Evolutionary conservation across 805 yeast species (phyloP), one percentile per base, ranked within the genome.

Genomic region (Citeromyces matritensis): DNA sequence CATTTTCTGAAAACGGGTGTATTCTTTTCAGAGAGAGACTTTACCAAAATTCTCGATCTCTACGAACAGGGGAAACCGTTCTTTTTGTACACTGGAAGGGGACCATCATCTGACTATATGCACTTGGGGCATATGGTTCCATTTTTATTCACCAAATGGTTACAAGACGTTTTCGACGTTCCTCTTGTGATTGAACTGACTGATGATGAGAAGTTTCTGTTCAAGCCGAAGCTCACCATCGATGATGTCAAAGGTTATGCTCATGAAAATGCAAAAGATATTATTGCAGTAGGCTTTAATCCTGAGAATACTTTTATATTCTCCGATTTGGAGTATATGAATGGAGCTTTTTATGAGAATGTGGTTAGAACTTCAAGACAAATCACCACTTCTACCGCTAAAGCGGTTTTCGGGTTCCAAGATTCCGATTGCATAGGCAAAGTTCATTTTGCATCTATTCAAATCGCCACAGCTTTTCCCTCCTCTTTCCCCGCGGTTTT

Each of bases 61-160:
- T 84, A 91, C 53, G 97, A 91, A 58, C 82, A 80, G 48, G 95
- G 95, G 13, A 84, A 91, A 57, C 94, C 86, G 21, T 91, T 91
- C 56, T 91, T 88, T 60, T 60, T 91, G 39, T 91, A 91, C 53
- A 91, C 98, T 10, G 98, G 98, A 26, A 72, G 98, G 53, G 98
- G 98, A 4, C 97, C 98, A 24, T 81, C 94, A 2, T 73, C 86
- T 27, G 95, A 79, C 44, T 78, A 91, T 13, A 78, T 91, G 82
- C 98, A 91, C 53, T 64, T 91, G 59, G 98, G 98, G 33, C 98
- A 91, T 55, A 76, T 88, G 85, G 69, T 86, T 37, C 98, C 98
- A 11, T 91, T 91, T 50, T 55, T 80, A 23, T 91, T 91, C 63
- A 91, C 98, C 35, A 85, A 86, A 56, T 91, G 97, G 97, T 66